Conservation (phyloP, 2,329 filamentous ascomycete genomes). For the Nannizziopsis arthrosporioides region DNA sequence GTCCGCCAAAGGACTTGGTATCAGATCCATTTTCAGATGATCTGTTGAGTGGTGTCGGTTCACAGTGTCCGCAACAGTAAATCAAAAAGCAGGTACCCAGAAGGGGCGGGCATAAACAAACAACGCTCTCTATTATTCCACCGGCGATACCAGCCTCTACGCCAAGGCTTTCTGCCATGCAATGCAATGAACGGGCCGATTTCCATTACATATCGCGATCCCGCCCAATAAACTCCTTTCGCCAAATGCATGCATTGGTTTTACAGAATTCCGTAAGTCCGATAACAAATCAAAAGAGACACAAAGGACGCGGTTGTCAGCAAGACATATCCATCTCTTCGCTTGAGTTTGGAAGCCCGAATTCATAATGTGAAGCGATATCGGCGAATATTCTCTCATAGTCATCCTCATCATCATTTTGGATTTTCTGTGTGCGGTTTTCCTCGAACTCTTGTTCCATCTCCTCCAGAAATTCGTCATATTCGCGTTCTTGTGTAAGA, state of each 20-base stretch:
- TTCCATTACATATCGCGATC: too few species aligned
- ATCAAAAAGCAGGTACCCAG: not conserved
- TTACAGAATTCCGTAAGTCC: not conserved
- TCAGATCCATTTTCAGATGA: conserved; percentile 50
- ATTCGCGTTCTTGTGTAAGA: conserved; percentile 17
- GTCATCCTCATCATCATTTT: conserved; percentile 45
- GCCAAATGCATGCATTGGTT: not conserved
- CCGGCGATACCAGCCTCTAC: too few species aligned
- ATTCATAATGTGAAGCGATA: conserved; percentile 40
- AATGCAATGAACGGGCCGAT: too few species aligned
- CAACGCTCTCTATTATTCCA: too few species aligned
- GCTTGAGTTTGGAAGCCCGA: conserved; percentile 8
- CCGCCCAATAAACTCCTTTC: not conserved
- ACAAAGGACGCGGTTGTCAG: not conserved
- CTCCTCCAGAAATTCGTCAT: conserved; percentile 17
- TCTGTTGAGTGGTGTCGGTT: conserved; percentile 58
- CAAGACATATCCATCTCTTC: conserved; percentile 34
- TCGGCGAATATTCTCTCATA: conserved; percentile 56
- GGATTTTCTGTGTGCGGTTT: not conserved
- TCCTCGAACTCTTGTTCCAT: conserved; percentile 15
- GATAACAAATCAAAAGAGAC: not conserved
- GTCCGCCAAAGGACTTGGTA: conserved; percentile 79
- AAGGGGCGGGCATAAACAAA: too few species aligned
- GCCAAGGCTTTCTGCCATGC: too few species aligned
- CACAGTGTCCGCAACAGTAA: conserved; percentile 54